These are phyloP conservation scores for Chalaropsis thielavioides DNA, from an alignment of 2,329 filamentous ascomycete species.

Conservation along the genomic window DNA sequence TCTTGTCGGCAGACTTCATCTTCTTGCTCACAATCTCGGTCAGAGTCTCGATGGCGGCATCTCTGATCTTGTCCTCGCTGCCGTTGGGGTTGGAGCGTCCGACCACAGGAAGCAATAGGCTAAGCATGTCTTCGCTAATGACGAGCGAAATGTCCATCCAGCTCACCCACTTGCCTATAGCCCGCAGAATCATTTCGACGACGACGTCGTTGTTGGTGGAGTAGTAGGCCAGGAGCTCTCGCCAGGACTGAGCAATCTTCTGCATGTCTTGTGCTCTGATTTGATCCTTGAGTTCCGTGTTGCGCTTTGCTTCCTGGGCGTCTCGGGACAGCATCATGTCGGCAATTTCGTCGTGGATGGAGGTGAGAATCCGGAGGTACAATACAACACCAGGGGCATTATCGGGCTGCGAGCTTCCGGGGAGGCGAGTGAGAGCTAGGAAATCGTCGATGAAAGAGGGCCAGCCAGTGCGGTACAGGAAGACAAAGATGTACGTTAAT, in stretches of 20 bases:
- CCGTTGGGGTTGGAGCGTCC: conserved; percentile 46
- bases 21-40: conserved; percentile 96
- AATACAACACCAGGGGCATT: conserved; percentile 67
- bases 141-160: conserved; percentile 96
- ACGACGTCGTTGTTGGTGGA: conserved; percentile 53
- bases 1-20: conserved; percentile 88
- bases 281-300: conserved; percentile 80
- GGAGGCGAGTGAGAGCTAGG: conserved; percentile 53
- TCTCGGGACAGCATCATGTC: conserved; percentile 75
- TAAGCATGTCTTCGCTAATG: conserved; percentile 78
- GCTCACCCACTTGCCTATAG: conserved; percentile 94
- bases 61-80: conserved; percentile 63
- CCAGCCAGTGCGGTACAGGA: conserved; percentile 77
- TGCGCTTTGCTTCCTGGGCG: conserved; percentile 65
- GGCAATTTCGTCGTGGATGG: conserved; percentile 93
- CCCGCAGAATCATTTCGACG: conserved; percentile 75
- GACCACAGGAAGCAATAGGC: conserved; percentile 70
- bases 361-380: conserved; percentile 76
- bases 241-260: conserved; percentile 81
- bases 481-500: conserved; percentile 81
- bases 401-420: conserved; percentile 45
- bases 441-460: conserved; percentile 84
- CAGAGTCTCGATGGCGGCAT: conserved; percentile 85
- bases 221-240: conserved; percentile 74
- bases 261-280: conserved; percentile 74